Conservation (phyloP, 768 basidiomycete species). For the Stropharia rugosoannulata region DNA sequence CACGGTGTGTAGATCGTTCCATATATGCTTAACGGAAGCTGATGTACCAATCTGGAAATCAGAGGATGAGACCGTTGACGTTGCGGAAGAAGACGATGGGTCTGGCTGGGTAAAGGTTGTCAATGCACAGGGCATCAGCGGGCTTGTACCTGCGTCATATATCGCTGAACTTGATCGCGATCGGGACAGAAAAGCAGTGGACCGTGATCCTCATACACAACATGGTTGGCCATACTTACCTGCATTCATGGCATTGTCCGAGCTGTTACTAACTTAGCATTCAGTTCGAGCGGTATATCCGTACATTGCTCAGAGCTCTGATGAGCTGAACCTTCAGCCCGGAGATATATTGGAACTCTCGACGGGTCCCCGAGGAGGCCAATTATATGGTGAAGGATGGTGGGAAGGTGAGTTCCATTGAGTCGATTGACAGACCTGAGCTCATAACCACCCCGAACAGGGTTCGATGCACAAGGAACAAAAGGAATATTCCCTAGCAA, state of each 20-base stretch:
- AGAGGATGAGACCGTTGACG: conserved; percentile 65
- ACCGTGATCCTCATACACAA: conserved; percentile 36
- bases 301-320: conserved; percentile 71
- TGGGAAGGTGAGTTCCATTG: conserved; percentile 66
- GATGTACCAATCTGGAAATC: conserved; percentile 1
- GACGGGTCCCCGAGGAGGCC: conserved; percentile 57
- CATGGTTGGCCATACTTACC: conserved; percentile 48
- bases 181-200: conserved; percentile 18
- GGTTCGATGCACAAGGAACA: conserved; percentile 54
- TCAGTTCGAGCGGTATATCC: conserved; percentile 84
- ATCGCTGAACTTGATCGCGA: conserved; percentile 38
- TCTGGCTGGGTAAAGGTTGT: conserved; percentile 85
- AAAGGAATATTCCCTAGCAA: conserved; percentile 89
- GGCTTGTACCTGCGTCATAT: conserved; percentile 87
- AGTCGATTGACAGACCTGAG: not conserved
- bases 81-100: conserved; percentile 81
- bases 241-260: not conserved
- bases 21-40: not conserved
- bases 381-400: conserved; percentile 77
- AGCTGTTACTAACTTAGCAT: conserved; percentile 3
- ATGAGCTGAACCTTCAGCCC: conserved; percentile 63
- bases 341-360: conserved; percentile 66
- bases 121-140: conserved; percentile 55
- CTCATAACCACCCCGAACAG: conserved; percentile 35
- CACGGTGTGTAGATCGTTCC: conserved; percentile 39